Evolutionary conservation across 1,284 basidiomycete species (phyloP), one percentile per base, ranked within the genome.

Genomic region (Wallemia ichthyophaga): DNA sequence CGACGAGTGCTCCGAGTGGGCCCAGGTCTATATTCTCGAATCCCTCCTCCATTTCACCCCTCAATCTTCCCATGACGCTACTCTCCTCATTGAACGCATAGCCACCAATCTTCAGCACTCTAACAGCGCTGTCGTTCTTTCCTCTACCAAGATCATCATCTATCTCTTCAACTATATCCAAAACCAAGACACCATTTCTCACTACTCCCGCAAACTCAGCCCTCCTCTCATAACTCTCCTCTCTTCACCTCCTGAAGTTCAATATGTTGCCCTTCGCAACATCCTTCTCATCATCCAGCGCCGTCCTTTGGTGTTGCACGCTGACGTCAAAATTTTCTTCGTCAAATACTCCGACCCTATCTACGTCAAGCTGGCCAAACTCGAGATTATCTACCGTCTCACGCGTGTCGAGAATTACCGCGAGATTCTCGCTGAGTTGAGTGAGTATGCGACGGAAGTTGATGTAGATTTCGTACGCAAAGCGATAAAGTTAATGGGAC

Each of bases 101-200:
- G 80, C 89, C 23, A 78, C 91, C 53, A 82, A 94, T 64, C 73
- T 98, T 21, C 83, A 88, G 65, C 87, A 92, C 67, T 83, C 85
- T 13, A 94, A 92, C 67, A 88, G 87, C n/a, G 87, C 89, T 1
- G 87, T 94, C 25, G 85, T 92, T 9, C 74, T 94, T 55, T 89
- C 88, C 3, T 83, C 88, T 2, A 86, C 95, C 75, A 98, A 99
- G 72, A 82, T 86, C 56, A 77, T 96, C 27, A 73, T 98, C 21
- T 98, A 95, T 69, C 75, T 98, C 62, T 95, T 98, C 91, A 98
- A 98, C 70, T 99, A 98, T 71, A 96, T 98, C 82, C 84, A 88
- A 62, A 83, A 85, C 68, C 78, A 84, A 60, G 78, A 76, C 58
- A 73, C 88, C 55, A 84, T 94, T 60, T 83, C 92, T 61, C 77